Evolutionary conservation across 2,329 filamentous ascomycete species (phyloP).

Genomic region (Ciborinia camelliae): DNA sequence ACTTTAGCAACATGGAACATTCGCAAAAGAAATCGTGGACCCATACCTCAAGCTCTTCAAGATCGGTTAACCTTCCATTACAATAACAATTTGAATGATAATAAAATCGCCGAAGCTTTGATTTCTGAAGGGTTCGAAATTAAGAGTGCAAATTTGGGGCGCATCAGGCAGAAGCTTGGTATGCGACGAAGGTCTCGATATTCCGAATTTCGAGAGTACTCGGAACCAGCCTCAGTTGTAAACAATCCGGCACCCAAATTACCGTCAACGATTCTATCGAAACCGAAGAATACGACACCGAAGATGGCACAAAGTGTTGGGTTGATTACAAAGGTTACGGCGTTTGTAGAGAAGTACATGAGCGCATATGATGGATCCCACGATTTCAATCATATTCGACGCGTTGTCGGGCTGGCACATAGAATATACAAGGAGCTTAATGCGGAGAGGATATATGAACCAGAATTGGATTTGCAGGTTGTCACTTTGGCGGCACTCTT

Average conservation of each 20-base stretch:
- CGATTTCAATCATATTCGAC: constrained; percentile 80
- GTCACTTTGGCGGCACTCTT: constrained; percentile 67
- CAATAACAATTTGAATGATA: constrained; percentile 36
- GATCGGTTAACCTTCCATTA: constrained; percentile 32
- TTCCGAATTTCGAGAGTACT: constrained; percentile 34
- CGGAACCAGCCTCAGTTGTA: constrained; percentile 20
- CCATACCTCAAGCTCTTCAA: constrained; percentile 28
- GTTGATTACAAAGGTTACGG: constrained; percentile 50
- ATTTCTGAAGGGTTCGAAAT: constrained; percentile 33
- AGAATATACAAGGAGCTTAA: constrained; percentile 34
- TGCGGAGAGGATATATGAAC: constrained; percentile 24
- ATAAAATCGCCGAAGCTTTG: constrained; percentile 31
- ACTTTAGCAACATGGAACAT: constrained; percentile 34
- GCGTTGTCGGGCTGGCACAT: constrained; percentile 70
- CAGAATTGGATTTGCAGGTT: constrained; percentile 52
- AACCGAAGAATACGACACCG: constrained; percentile 25
- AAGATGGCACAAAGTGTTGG: constrained; percentile 29
- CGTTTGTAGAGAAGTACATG: constrained; percentile 70
- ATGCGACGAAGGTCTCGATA: constrained; percentile 34
- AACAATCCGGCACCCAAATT: constrained; percentile 14
- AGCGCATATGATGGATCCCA: constrained; percentile 78
- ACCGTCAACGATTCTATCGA: constrained; percentile 11
- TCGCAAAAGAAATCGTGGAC: constrained; percentile 32
- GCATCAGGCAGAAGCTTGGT: constrained; percentile 34
- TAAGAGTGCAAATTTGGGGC: constrained; percentile 30